Evolutionary conservation across 345 rosid genomes (phyloP).

Genomic region (Zanthoxylum bungeanum): DNA sequence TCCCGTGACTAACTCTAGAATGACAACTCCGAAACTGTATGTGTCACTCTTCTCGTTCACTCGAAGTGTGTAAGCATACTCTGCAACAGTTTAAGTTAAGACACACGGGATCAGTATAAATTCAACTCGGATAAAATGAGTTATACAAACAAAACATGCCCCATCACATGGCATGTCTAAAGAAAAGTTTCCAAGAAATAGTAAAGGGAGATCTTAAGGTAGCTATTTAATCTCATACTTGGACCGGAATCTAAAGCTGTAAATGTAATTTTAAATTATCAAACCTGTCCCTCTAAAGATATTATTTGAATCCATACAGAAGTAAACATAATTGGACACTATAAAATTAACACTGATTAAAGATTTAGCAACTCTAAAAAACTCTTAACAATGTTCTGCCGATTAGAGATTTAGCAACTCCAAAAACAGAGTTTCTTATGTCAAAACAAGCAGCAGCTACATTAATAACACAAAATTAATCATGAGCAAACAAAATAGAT

Average conservation of each 20-base stretch:
- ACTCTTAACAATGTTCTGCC: too few relatives aligned
- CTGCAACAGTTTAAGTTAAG: conserved; percentile 41
- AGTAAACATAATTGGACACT: neutral
- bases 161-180: neutral
- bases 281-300: neutral
- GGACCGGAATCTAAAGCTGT: neutral
- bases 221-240: neutral
- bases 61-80: conserved; percentile 91
- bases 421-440: neutral
- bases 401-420: neutral
- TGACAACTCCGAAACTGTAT: conserved; percentile 96
- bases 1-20: conserved; percentile 87
- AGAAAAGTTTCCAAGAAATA: neutral
- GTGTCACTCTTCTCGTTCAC: conserved; percentile 99
- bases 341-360: neutral
- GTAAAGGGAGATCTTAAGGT: neutral
- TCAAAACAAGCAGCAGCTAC: neutral
- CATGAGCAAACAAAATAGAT: neutral
- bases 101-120: neutral
- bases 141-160: neutral
- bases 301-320: neutral
- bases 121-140: neutral
- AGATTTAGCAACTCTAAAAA: neutral
- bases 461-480: neutral
- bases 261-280: neutral